A percentile compares a stretch with the other conserved stretches of the same genome.
These are phyloP conservation scores for Prototheca stagnorum DNA, from an alignment of 163 green algal genomes.

Conservation along the genomic window DNA sequence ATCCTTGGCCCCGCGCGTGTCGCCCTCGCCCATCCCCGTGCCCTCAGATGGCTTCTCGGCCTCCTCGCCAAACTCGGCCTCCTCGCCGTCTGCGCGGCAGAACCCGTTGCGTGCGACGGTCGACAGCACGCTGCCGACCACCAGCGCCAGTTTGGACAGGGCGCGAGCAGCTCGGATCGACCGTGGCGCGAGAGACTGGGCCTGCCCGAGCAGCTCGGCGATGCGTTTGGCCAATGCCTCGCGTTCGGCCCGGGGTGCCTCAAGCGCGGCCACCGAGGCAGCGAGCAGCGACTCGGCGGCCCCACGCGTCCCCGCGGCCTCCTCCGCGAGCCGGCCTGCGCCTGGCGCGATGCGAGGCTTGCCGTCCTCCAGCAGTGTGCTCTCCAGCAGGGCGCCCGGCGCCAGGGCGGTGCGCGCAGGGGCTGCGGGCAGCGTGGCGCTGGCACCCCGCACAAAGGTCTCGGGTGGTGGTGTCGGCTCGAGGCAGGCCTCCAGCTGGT, in stretches of 20 bases:
- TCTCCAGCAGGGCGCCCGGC: too few species aligned
- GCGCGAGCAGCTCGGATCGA: neutral
- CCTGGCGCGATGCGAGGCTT: too few species aligned
- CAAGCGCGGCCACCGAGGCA: neutral
- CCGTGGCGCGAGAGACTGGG: too few species aligned
- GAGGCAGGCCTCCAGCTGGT: too few species aligned
- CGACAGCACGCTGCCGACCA: conserved; percentile 33
- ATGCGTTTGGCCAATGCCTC: neutral
- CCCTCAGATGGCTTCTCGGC: too few species aligned
- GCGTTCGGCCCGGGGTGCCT: neutral
- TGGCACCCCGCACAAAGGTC: too few species aligned
- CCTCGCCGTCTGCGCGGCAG: conserved; percentile 50
- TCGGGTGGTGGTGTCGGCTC: too few species aligned
- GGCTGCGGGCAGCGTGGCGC: too few species aligned
- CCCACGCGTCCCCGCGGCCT: neutral
- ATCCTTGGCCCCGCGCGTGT: conserved; percentile 61
- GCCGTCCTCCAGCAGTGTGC: too few species aligned
- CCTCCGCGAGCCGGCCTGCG: neutral
- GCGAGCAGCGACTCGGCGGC: neutral
- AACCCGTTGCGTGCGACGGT: conserved; percentile 73
- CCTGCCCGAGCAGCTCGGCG: neutral
- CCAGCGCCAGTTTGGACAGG: neutral
- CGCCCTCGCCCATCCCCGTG: conserved; percentile 36
- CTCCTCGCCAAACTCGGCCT: too few species aligned
- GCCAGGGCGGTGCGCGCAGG: too few species aligned